Evolutionary conservation across 139 green algal species (phyloP).

Genomic region (Raphidocelis subcapitata): DNA sequence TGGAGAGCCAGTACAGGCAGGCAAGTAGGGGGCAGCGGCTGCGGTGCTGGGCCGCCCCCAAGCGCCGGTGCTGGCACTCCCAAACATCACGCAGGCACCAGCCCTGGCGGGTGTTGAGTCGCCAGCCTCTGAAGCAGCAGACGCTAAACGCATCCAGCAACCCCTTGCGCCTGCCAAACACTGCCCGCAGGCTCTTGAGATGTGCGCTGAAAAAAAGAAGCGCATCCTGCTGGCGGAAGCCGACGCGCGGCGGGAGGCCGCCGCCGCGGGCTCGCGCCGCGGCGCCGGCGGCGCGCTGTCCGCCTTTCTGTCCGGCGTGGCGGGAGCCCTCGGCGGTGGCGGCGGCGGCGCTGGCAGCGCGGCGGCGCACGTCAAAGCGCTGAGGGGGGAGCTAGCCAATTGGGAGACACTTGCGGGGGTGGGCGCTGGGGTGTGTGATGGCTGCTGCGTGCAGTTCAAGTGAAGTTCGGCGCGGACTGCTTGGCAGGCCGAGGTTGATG

Average conservation of each 20-base stretch:
- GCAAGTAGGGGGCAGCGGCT: conserved; percentile 29
- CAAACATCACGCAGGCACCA: too few relatives aligned
- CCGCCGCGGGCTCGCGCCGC: neutral
- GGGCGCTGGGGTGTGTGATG: neutral
- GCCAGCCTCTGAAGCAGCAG: too few relatives aligned
- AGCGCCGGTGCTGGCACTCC: too few relatives aligned
- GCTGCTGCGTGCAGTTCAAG: too few relatives aligned
- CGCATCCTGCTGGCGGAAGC: conserved; percentile 44
- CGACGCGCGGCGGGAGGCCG: conserved; percentile 32
- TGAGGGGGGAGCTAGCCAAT: conserved; percentile 62
- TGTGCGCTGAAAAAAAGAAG: conserved; percentile 63
- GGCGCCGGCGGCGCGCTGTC: neutral
- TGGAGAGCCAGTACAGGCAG: conserved; percentile 81
- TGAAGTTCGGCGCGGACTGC: too few relatives aligned
- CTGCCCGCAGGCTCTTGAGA: conserved; percentile 49
- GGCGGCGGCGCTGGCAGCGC: conserved; percentile 1
- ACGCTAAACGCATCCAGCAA: too few relatives aligned
- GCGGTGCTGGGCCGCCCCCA: too few relatives aligned
- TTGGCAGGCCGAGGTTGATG: too few relatives aligned
- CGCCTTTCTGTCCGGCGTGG: neutral
- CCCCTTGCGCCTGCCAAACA: too few relatives aligned
- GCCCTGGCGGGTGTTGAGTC: too few relatives aligned
- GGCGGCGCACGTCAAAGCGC: conserved; percentile 39
- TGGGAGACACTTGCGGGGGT: conserved; percentile 36
- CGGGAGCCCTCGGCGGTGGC: neutral